Evolutionary conservation across 1,139 yeast species (phyloP), one percentile per base, ranked within the genome.

Genomic region (Kurtzmaniella quercitrusa): DNA sequence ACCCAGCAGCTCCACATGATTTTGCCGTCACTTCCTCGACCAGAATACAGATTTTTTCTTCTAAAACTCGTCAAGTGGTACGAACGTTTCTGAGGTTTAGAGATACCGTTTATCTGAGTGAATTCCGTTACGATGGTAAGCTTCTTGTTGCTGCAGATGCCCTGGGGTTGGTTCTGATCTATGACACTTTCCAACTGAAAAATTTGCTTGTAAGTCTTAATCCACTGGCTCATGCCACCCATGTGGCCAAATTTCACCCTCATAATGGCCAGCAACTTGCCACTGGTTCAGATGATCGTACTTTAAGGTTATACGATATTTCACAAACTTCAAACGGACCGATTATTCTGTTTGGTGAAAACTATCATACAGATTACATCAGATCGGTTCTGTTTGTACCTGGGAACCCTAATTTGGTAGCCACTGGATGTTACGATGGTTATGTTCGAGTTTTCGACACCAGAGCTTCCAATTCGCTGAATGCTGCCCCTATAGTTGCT

Each of bases 381-480:
- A 77, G 98, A 54, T 75, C 94, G 12, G 94, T 90, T 3, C 73
- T 77, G 46, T 91, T 88, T 60, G 75, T 91, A 41, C 94, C 94
- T 3, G 81, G 80, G 3, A 75, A 82, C 40, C 78, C 85, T 10
- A 86, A 85, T 56, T 70, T 90, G 52, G 70, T 91, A 18, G 83
- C 86, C n/a, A 88, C 97, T 1, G 98, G 98, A 38, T 89, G 95
- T 58, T 93, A 93, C 60, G 98, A 93, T 65, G 96, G 96, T 9
- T 63, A 73, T 31, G 85, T 93, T 6, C 73, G 98, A 54, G 65
- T 94, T n/a, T 91, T 85, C 57, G 98, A 93, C 63, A 77, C 94
- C 3, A 77, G 98, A 62, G 71, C 73, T n/a, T 66, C 73, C 14
- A 64, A 73, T 49, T 91, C 83, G 51, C 18, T 14, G 16, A 31